phyloP scores from a whole-genome alignment of 805 yeast genomes.

The Metschnikowia borealis region DNA sequence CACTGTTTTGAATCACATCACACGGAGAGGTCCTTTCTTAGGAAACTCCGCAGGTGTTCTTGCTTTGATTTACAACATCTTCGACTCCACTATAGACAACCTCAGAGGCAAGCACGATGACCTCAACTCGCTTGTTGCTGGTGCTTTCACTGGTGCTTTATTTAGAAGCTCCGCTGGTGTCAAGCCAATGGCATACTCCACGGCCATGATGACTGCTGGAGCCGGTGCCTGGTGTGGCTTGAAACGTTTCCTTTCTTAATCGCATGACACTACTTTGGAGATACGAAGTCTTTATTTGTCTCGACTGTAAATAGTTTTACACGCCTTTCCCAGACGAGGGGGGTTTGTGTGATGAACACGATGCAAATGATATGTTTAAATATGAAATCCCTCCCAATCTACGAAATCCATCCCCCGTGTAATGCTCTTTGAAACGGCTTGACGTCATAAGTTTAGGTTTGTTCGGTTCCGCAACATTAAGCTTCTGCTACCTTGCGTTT shows the following conservation, averaged over 20 bases:
- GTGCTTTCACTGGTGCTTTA: slow-evolving; percentile 88
- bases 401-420: neutral
- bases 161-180: slow-evolving; percentile 83
- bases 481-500: slow-evolving; percentile 1
- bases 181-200: slow-evolving; percentile 82
- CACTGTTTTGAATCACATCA: slow-evolving; percentile 85
- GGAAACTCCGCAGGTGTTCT: slow-evolving; percentile 95
- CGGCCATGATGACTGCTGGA: slow-evolving; percentile 81
- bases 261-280: slow-evolving; percentile 14
- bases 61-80: slow-evolving; percentile 82
- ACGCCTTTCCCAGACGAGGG: neutral
- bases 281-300: slow-evolving; percentile 9
- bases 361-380: slow-evolving; percentile 2
- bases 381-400: neutral
- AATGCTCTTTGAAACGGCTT: neutral
- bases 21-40: slow-evolving; percentile 92
- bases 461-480: neutral
- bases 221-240: slow-evolving; percentile 92
- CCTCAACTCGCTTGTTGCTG: slow-evolving; percentile 77
- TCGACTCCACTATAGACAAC: slow-evolving; percentile 74
- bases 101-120: slow-evolving; percentile 88
- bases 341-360: slow-evolving; percentile 3
- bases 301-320: slow-evolving; percentile 15
- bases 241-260: slow-evolving; percentile 41
- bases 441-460: neutral